These are phyloP conservation scores for Cercospora zeina DNA, from an alignment of 2,329 filamentous ascomycete genomes.

Conservation along the genomic window DNA sequence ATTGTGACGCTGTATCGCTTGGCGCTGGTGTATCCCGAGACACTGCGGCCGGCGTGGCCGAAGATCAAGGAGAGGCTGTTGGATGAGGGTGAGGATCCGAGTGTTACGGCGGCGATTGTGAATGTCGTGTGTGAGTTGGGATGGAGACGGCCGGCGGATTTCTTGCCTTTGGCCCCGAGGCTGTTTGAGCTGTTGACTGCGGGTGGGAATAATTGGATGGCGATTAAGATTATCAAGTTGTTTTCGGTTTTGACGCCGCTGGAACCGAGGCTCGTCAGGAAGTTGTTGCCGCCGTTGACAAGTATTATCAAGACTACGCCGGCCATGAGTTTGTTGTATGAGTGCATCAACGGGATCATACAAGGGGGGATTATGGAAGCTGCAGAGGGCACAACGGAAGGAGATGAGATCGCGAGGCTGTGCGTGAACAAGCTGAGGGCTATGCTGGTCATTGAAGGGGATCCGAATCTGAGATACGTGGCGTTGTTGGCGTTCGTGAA, in stretches of 20 bases:
- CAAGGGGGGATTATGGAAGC: constrained; percentile 90
- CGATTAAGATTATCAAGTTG: constrained; percentile 97
- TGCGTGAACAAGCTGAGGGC: constrained; percentile 91
- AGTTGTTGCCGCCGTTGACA: constrained; percentile 84
- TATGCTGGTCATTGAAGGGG: constrained; percentile 90
- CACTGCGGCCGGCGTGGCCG: constrained; percentile 87
- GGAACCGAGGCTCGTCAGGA: constrained; percentile 86
- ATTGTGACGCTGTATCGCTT: constrained; percentile 91
- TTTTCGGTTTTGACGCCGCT: constrained; percentile 93
- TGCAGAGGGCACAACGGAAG: constrained; percentile 74
- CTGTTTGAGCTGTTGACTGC: constrained; percentile 91
- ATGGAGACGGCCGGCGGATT: constrained; percentile 90
- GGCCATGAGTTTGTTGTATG: constrained; percentile 96
- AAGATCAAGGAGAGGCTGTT: constrained; percentile 94
- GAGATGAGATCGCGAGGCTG: constrained; percentile 86
- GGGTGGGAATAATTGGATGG: constrained; percentile 98
- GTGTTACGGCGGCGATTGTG: constrained; percentile 91
- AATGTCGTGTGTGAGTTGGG: constrained; percentile 96
- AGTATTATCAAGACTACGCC: constrained; percentile 91
- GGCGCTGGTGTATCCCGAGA: constrained; percentile 94
- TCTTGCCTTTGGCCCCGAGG: constrained; percentile 84
- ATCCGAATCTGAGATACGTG: constrained; percentile 97
- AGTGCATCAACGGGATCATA: constrained; percentile 98
- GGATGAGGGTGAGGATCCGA: constrained; percentile 85
- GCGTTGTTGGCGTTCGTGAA: constrained; percentile 93